These are phyloP conservation scores for Trichoderma sp. DNA, from an alignment of 2,329 filamentous ascomycete species.

Conservation along the genomic window DNA sequence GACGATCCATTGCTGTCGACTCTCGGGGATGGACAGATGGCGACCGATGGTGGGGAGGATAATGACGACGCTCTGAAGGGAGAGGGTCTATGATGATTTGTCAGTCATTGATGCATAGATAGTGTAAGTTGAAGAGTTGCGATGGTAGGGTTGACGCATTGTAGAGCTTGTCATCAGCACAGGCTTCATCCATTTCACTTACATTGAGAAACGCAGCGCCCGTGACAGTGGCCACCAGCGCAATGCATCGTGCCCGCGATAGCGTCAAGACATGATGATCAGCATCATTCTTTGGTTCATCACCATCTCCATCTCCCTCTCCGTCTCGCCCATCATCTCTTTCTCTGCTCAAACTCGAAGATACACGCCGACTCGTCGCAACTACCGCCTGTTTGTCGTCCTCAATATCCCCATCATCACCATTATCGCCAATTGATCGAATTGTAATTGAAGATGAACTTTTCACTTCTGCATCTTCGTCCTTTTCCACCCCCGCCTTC, in stretches of 20 bases:
- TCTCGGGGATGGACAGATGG: slow-evolving; percentile 55
- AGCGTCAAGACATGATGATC: slow-evolving; percentile 35
- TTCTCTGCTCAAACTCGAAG: not conserved
- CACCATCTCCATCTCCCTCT: not conserved
- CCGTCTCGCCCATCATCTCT: not conserved
- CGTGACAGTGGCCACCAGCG: slow-evolving; percentile 53
- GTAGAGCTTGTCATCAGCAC: not conserved
- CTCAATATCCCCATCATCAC: not conserved
- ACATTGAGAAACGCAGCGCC: slow-evolving; percentile 58
- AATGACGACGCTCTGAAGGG: slow-evolving; percentile 59
- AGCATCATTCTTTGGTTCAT: slow-evolving; percentile 17
- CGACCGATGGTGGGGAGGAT: slow-evolving; percentile 60
- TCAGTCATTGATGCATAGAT: not conserved
- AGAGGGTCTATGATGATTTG: slow-evolving; percentile 46
- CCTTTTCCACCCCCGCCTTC: not conserved
- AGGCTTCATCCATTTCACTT: slow-evolving; percentile 19
- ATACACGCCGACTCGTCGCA: not conserved
- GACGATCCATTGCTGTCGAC: slow-evolving; percentile 63
- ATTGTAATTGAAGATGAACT: not conserved
- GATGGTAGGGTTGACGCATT: not conserved
- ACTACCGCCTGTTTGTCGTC: not conserved
- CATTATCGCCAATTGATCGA: not conserved
- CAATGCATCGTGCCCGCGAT: slow-evolving; percentile 53
- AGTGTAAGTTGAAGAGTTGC: too few species aligned
- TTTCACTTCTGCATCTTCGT: not conserved